Evolutionary conservation across 202 grass and related monocot species (phyloP).

Genomic region (Saccharum hybrid): DNA sequence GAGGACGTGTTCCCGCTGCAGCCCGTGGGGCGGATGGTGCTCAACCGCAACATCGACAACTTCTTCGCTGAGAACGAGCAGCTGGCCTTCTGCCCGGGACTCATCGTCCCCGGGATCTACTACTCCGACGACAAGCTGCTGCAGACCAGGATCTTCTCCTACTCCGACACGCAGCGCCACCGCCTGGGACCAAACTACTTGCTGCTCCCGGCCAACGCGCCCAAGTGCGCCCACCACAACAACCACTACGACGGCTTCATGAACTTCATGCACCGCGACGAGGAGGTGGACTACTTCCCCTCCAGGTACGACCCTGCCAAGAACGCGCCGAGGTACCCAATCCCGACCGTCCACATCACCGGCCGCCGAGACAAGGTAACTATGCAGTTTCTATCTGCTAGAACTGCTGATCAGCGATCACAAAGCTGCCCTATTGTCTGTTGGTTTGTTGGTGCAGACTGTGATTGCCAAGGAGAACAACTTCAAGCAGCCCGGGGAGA

Average conservation of each 20-base stretch:
- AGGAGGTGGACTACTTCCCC: slow-evolving; percentile 99
- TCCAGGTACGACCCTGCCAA: slow-evolving; percentile 81
- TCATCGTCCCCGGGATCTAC: slow-evolving; percentile 87
- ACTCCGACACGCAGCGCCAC: slow-evolving; percentile 93
- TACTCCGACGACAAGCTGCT: slow-evolving; percentile 99
- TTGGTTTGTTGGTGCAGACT: slow-evolving; percentile 24
- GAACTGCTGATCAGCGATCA: no score
- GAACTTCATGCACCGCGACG: slow-evolving; percentile 99
- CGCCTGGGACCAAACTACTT: slow-evolving; percentile 89
- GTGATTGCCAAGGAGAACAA: slow-evolving; percentile 95
- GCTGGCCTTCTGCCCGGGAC: slow-evolving; percentile 84
- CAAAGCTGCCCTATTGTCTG: no score
- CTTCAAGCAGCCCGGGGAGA: slow-evolving; percentile 99
- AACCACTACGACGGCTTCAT: slow-evolving; percentile 93
- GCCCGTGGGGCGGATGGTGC: slow-evolving; percentile 82
- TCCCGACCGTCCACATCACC: slow-evolving; percentile 55
- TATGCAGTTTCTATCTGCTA: no score
- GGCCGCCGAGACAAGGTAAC: slow-evolving; percentile 80
- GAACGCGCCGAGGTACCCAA: slow-evolving; percentile 83
- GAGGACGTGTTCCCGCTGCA: slow-evolving; percentile 88
- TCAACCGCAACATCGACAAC: slow-evolving; percentile 96
- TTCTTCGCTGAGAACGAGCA: slow-evolving; percentile 99
- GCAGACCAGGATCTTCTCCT: slow-evolving; percentile 98
- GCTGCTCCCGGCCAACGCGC: slow-evolving; percentile 89
- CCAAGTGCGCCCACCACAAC: slow-evolving; percentile 90